Conservation (phyloP, 305 asterid genomes). For the Euphrasia arctica region DNA sequence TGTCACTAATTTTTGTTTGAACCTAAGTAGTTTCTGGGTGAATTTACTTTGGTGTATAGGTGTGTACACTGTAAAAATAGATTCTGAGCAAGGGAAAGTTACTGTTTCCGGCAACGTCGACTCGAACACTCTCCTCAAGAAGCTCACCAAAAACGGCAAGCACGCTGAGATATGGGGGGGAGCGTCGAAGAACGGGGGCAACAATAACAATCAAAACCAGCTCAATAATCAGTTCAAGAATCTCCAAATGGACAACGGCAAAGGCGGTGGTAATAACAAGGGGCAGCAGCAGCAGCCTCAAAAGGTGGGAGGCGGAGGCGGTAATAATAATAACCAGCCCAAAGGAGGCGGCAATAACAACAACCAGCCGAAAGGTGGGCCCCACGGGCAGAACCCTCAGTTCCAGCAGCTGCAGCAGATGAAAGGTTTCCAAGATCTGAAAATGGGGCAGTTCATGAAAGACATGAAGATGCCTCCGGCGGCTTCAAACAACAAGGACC, state of each 20-base stretch:
- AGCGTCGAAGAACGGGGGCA: slow-evolving; percentile 34
- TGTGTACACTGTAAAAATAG: slow-evolving; percentile 67
- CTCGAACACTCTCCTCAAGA: slow-evolving; percentile 66
- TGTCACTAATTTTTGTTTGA: not conserved
- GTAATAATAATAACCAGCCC: slow-evolving; percentile 31
- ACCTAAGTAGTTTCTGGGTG: too few relatives aligned
- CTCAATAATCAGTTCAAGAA: slow-evolving; percentile 46
- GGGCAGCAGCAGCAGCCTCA: slow-evolving; percentile 30
- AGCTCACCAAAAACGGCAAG: slow-evolving; percentile 73
- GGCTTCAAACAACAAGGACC: slow-evolving; percentile 32
- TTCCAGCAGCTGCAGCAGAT: slow-evolving; percentile 54
- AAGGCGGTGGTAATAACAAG: slow-evolving; percentile 37
- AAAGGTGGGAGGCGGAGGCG: slow-evolving; percentile 38
- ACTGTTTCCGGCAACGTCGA: slow-evolving; percentile 78
- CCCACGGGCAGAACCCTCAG: slow-evolving; percentile 34
- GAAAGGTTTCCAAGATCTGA: slow-evolving; percentile 72
- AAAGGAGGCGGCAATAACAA: slow-evolving; percentile 33
- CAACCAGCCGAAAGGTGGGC: slow-evolving; percentile 39
- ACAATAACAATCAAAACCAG: slow-evolving; percentile 30
- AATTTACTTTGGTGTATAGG: slow-evolving; percentile 36
- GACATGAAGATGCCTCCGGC: slow-evolving; percentile 37
- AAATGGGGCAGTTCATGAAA: slow-evolving; percentile 52
- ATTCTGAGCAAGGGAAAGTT: slow-evolving; percentile 78
- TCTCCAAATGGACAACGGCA: slow-evolving; percentile 35
- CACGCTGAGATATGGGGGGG: slow-evolving; percentile 98